These are phyloP conservation scores for Mycogone perniciosa DNA, from an alignment of 2,329 filamentous ascomycete species.

Conservation along the genomic window DNA sequence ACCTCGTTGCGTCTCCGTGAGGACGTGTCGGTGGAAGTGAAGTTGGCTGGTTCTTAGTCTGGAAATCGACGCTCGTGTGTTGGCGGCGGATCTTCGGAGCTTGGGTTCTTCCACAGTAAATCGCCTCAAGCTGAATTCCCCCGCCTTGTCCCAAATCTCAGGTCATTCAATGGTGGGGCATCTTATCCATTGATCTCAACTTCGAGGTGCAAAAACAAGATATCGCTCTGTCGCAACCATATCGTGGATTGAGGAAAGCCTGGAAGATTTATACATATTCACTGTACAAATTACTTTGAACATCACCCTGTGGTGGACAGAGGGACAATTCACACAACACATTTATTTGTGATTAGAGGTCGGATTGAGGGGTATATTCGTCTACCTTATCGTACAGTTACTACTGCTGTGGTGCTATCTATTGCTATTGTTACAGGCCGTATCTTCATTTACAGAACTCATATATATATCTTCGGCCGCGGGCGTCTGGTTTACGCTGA, in stretches of 20 bases:
- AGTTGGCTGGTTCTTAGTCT: slow-evolving; percentile 6
- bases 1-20: slow-evolving; percentile 1
- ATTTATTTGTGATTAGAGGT: not conserved
- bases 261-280: too few relatives aligned
- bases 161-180: slow-evolving; percentile 5
- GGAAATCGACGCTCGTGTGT: slow-evolving; percentile 8
- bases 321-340: not conserved
- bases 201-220: not conserved
- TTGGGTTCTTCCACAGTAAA: slow-evolving; percentile 12
- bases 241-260: too few relatives aligned
- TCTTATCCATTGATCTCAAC: not conserved
- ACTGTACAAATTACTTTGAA: too few relatives aligned
- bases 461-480: not conserved
- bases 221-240: too few relatives aligned
- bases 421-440: slow-evolving; percentile 1
- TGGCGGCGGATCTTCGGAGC: slow-evolving; percentile 19
- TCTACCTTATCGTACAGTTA: not conserved
- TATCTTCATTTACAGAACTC: not conserved
- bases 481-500: not conserved
- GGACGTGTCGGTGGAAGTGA: too few relatives aligned
- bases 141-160: slow-evolving; percentile 4
- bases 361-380: too few relatives aligned
- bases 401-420: not conserved
- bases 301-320: too few relatives aligned
- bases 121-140: slow-evolving; percentile 1